These are phyloP conservation scores for Scheffersomyces spartinae DNA, from an alignment of 805 yeast genomes.

Conservation along the genomic window DNA sequence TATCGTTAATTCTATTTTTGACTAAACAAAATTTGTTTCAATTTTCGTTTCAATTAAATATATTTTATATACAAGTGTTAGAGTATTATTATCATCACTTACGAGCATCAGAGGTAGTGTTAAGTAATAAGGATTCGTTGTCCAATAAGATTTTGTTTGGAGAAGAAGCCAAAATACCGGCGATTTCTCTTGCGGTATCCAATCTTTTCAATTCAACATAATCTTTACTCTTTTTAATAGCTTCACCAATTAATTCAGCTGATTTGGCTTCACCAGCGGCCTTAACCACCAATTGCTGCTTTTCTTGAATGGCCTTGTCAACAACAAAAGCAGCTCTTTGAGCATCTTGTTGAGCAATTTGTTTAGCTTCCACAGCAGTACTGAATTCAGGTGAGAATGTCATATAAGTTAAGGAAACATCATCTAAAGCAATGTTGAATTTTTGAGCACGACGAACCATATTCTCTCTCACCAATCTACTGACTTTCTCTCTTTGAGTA, in stretches of 20 bases:
- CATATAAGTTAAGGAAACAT: slow-evolving; percentile 94
- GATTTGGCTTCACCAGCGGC: slow-evolving; percentile 98
- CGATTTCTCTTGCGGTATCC: slow-evolving; percentile 96
- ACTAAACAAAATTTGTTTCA: slow-evolving; percentile 5
- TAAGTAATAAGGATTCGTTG: slow-evolving; percentile 82
- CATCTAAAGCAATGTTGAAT: slow-evolving; percentile 82
- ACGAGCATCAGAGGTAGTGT: slow-evolving; percentile 76
- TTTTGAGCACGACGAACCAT: slow-evolving; percentile 83
- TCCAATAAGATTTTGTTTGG: slow-evolving; percentile 90
- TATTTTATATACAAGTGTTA: too few relatives aligned
- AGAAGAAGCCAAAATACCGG: slow-evolving; percentile 68
- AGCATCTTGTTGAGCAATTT: slow-evolving; percentile 98
- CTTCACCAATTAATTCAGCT: slow-evolving; percentile 97
- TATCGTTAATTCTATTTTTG: slow-evolving; percentile 62
- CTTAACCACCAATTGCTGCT: slow-evolving; percentile 91
- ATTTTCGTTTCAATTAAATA: slow-evolving; percentile 5
- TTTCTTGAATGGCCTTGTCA: slow-evolving; percentile 95
- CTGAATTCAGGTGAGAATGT: slow-evolving; percentile 97
- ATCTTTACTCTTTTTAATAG: slow-evolving; percentile 91
- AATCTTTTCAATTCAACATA: slow-evolving; percentile 94
- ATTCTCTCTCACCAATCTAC: slow-evolving; percentile 82
- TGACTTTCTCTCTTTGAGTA: slow-evolving; percentile 97
- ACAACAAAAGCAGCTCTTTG: slow-evolving; percentile 96
- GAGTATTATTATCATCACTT: too few relatives aligned
- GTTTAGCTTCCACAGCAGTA: slow-evolving; percentile 95